Evolutionary conservation across 306 rosid species (phyloP).

Genomic region (Notholithocarpus densiflorus): DNA sequence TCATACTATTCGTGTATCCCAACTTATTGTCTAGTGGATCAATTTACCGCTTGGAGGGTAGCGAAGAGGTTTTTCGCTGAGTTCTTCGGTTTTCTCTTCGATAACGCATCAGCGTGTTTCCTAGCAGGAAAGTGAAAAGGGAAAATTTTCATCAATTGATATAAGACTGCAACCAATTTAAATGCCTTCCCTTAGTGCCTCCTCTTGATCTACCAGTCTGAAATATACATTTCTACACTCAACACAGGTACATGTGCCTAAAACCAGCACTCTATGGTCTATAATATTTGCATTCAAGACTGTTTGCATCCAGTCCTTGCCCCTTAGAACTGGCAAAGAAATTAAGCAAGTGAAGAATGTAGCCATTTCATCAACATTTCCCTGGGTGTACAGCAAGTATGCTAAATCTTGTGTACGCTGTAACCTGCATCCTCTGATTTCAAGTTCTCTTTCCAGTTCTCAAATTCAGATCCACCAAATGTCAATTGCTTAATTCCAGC

Average conservation of each 20-base stretch:
- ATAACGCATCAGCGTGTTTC: no score
- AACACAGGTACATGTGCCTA: background rate
- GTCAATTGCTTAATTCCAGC: slow-evolving; percentile 79
- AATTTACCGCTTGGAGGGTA: no score
- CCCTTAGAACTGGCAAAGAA: background rate
- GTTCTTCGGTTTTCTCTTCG: no score
- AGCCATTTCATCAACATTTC: background rate
- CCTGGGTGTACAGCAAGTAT: slow-evolving; percentile 10
- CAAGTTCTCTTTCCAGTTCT: slow-evolving; percentile 83
- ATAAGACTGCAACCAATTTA: background rate
- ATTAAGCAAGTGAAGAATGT: background rate
- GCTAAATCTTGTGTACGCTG: slow-evolving; percentile 66
- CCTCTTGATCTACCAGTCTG: background rate
- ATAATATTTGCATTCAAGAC: background rate
- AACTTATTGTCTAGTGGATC: no score
- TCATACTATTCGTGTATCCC: no score
- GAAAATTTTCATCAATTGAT: background rate
- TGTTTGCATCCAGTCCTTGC: background rate
- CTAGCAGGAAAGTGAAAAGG: background rate
- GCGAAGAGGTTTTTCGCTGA: no score
- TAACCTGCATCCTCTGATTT: slow-evolving; percentile 74
- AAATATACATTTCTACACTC: background rate
- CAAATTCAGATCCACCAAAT: slow-evolving; percentile 81
- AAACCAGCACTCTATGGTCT: background rate
- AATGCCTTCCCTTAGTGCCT: background rate